Percentiles rank a stretch among this genome's conserved stretches.
Evolutionary conservation across 1,139 yeast species (phyloP).

Genomic region (Yamadazyma songkhlaensis): DNA sequence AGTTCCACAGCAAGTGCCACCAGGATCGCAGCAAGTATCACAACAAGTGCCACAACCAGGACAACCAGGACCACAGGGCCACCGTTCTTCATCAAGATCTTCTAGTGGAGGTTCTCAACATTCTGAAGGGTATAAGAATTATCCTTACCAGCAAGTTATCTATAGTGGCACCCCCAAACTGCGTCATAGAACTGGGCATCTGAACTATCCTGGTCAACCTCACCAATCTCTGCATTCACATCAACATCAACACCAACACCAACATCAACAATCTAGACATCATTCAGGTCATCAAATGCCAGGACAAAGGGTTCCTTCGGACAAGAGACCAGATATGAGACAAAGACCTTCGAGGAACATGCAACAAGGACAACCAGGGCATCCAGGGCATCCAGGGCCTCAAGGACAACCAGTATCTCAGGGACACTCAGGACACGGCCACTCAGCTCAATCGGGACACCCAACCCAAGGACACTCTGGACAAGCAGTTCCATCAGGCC

Average conservation of each 20-base stretch:
- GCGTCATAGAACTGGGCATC: not conserved
- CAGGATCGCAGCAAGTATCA: conserved; percentile 2
- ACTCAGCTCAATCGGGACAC: too few relatives aligned
- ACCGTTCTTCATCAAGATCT: not conserved
- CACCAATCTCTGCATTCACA: not conserved
- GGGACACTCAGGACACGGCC: too few relatives aligned
- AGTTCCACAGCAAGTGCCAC: conserved; percentile 5
- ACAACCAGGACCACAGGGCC: conserved; percentile 3
- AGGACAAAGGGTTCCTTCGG: not conserved
- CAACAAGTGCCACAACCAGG: conserved; percentile 7
- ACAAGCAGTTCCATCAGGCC: too few relatives aligned
- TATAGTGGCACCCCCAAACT: not conserved
- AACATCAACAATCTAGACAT: not conserved
- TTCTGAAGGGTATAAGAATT: not conserved
- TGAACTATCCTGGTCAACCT: not conserved
- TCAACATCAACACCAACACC: conserved; percentile 1
- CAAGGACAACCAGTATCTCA: too few relatives aligned
- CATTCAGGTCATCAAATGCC: too few relatives aligned
- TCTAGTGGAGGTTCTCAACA: not conserved
- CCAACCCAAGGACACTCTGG: too few relatives aligned
- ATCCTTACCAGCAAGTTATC: conserved; percentile 1
- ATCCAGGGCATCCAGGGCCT: too few relatives aligned
- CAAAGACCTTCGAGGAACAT: not conserved
- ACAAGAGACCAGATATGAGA: too few relatives aligned
- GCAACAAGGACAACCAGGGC: not conserved